These are phyloP conservation scores for Asclepias syriaca DNA, from an alignment of 257 asterid species.

Conservation along the genomic window DNA sequence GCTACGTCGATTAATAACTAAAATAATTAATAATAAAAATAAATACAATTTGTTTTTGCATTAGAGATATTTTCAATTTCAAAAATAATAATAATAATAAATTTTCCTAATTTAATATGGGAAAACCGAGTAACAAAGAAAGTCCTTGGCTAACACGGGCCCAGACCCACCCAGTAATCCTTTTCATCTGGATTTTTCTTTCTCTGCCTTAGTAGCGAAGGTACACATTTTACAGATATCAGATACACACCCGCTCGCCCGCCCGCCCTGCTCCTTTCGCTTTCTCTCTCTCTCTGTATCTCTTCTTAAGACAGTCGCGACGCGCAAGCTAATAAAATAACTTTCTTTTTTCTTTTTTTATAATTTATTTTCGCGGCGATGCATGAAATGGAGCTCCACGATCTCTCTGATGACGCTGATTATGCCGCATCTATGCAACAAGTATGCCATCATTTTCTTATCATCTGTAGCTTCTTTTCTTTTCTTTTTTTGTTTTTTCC, in stretches of 20 bases:
- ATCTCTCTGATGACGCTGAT: constrained; percentile 89
- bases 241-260: not conserved
- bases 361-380: constrained; percentile 27
- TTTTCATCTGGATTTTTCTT: not conserved
- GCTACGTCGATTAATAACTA: no score
- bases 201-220: constrained; percentile 16
- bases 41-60: no score
- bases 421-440: constrained; percentile 88
- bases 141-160: not conserved
- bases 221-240: not conserved
- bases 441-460: constrained; percentile 28
- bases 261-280: not conserved
- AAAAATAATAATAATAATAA: no score
- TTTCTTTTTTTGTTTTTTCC: not conserved
- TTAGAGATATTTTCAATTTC: no score
- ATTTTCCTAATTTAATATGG: no score
- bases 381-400: constrained; percentile 69
- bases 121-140: no score
- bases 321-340: constrained; percentile 5
- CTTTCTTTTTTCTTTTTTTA: no score
- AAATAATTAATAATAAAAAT: no score
- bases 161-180: not conserved
- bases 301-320: not conserved
- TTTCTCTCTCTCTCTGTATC: constrained; percentile 6
- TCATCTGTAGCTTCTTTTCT: not conserved